These are phyloP conservation scores for Leptomonas seymouri DNA, from an alignment of 208 protist species.

Conservation along the genomic window DNA sequence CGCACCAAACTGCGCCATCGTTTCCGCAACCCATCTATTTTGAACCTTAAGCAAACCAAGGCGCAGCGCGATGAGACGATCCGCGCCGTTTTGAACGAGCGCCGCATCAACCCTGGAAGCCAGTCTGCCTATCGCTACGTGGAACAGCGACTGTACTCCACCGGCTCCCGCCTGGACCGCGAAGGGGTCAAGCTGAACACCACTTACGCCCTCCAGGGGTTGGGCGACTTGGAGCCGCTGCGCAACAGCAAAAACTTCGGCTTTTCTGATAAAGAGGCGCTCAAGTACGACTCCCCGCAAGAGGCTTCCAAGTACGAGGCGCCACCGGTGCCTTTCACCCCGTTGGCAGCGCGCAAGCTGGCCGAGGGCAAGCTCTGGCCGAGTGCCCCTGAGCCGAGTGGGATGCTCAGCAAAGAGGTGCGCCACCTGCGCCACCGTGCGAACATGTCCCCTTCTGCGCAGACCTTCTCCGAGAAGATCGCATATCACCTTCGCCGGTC, in stretches of 20 bases:
- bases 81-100: conserved; percentile 44
- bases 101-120: conserved; percentile 52
- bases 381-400: conserved; percentile 69
- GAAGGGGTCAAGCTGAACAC: conserved; percentile 85
- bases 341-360: conserved; percentile 84
- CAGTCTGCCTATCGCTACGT: conserved; percentile 74
- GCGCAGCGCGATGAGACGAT: conserved; percentile 83
- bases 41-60: conserved; percentile 75
- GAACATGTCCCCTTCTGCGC: conserved; percentile 90
- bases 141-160: conserved; percentile 83
- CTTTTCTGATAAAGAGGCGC: conserved; percentile 70
- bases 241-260: conserved; percentile 87
- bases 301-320: conserved; percentile 74
- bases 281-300: conserved; percentile 77
- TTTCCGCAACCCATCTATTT: conserved; percentile 71
- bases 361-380: conserved; percentile 89
- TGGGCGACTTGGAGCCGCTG: conserved; percentile 87
- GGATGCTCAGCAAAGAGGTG: conserved; percentile 86
- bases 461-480: conserved; percentile 79
- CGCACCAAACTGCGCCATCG: conserved; percentile 73
- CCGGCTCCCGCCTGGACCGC: conserved; percentile 75
- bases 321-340: conserved; percentile 79
- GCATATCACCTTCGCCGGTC: conserved; percentile 87
- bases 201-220: conserved; percentile 85
- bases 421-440: conserved; percentile 64